These are phyloP conservation scores for Pichia sp. DNA, from an alignment of 1,139 yeast species.

Conservation along the genomic window DNA sequence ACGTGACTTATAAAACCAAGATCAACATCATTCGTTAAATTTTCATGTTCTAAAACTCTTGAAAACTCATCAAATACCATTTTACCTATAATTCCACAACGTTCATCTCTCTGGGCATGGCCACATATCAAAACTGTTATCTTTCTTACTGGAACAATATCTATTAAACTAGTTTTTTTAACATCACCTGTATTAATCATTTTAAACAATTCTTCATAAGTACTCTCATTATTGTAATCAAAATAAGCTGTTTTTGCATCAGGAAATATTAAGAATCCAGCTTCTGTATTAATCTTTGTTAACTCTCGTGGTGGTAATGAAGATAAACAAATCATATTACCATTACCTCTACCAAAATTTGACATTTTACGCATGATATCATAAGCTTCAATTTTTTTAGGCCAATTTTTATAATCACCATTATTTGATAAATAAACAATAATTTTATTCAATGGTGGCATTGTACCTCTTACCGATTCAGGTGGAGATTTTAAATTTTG, in stretches of 20 bases:
- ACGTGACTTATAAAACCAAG: slow-evolving; percentile 61
- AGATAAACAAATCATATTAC: slow-evolving; percentile 11
- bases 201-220: slow-evolving; percentile 3
- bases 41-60: slow-evolving; percentile 34
- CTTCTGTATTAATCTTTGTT: not conserved
- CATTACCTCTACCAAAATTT: slow-evolving; percentile 14
- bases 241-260: slow-evolving; percentile 9
- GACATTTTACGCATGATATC: slow-evolving; percentile 32
- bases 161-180: slow-evolving; percentile 9
- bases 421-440: slow-evolving; percentile 43
- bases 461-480: slow-evolving; percentile 40
- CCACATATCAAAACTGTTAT: slow-evolving; percentile 54
- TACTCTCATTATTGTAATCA: not conserved
- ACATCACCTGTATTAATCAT: slow-evolving; percentile 13
- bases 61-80: slow-evolving; percentile 45
- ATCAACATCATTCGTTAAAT: slow-evolving; percentile 25
- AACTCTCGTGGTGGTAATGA: slow-evolving; percentile 9
- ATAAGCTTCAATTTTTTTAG: slow-evolving; percentile 47
- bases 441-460: slow-evolving; percentile 50
- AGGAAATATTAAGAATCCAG: slow-evolving; percentile 13
- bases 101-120: slow-evolving; percentile 51
- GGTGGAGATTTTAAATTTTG: slow-evolving; percentile 12
- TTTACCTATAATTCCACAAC: slow-evolving; percentile 67
- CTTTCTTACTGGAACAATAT: slow-evolving; percentile 11
- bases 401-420: slow-evolving; percentile 39